Evolutionary conservation across 768 basidiomycete genomes (phyloP).

Genomic region (Leccinum fibrillosum): DNA sequence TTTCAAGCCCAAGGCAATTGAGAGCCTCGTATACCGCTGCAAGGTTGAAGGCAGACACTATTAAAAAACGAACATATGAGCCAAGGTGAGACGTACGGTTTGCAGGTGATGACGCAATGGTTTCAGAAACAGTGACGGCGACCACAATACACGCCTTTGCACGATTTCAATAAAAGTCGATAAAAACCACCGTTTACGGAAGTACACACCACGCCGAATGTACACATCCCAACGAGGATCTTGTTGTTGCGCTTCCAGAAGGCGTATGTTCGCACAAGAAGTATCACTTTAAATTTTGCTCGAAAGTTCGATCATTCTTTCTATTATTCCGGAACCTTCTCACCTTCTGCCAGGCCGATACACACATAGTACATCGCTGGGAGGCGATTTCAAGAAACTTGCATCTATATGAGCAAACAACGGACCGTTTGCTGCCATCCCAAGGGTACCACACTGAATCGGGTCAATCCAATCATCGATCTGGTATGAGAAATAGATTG

Average conservation of each 20-base stretch:
- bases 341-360: slow-evolving; percentile 14
- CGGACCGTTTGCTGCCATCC: slow-evolving; percentile 8
- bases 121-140: slow-evolving; percentile 9
- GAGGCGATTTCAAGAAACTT: neutral
- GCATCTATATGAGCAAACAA: neutral
- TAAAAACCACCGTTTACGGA: neutral
- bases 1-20: slow-evolving; percentile 5
- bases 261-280: slow-evolving; percentile 18
- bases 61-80: neutral
- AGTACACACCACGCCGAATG: slow-evolving; percentile 7
- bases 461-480: neutral
- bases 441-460: slow-evolving; percentile 12
- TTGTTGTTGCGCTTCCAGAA: slow-evolving; percentile 19
- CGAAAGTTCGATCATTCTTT: neutral
- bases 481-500: neutral
- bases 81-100: neutral
- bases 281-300: slow-evolving; percentile 8
- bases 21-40: slow-evolving; percentile 12
- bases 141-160: slow-evolving; percentile 6
- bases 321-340: neutral
- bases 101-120: neutral
- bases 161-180: neutral
- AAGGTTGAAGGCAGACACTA: neutral
- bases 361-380: slow-evolving; percentile 15
- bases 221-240: slow-evolving; percentile 18